Conservation (phyloP, 352 stramenopile species). For the Pythium pyrilobum region DNA sequence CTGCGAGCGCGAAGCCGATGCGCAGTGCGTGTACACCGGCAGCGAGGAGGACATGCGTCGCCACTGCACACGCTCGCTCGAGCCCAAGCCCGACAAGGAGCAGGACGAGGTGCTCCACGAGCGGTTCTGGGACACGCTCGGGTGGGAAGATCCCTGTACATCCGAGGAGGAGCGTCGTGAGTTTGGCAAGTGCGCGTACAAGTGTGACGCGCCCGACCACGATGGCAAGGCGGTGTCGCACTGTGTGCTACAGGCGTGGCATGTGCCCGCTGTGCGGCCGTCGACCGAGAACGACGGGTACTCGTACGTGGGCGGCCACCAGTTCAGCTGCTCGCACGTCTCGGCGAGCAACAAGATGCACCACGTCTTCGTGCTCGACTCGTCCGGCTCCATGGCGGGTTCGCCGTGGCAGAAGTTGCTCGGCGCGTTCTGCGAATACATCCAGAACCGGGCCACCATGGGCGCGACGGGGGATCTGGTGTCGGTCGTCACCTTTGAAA, state of each 20-base stretch:
- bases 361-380: constrained; percentile 79
- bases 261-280: constrained; percentile 28
- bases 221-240: constrained; percentile 38
- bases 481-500: constrained; percentile 69
- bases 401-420: constrained; percentile 53
- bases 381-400: constrained; percentile 68
- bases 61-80: constrained; percentile 50
- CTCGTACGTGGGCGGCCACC: constrained; percentile 57
- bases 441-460: constrained; percentile 58
- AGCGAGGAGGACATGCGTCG: constrained; percentile 45
- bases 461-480: constrained; percentile 56
- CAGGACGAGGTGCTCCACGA: constrained; percentile 72
- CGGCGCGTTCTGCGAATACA: constrained; percentile 50
- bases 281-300: constrained; percentile 31
- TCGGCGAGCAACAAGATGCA: constrained; percentile 48
- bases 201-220: constrained; percentile 66
- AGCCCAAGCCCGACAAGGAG: constrained; percentile 46
- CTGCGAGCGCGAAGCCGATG: constrained; percentile 36
- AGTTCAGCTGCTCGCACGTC: constrained; percentile 71
- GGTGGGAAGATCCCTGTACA: constrained; percentile 67
- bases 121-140: constrained; percentile 69
- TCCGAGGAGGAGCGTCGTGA: constrained; percentile 46
- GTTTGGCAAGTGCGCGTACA: constrained; percentile 70
- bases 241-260: constrained; percentile 67
- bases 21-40: constrained; percentile 46